phyloP scores from a whole-genome alignment of 2,329 filamentous ascomycete species.

The Cercospora nicotianae region DNA sequence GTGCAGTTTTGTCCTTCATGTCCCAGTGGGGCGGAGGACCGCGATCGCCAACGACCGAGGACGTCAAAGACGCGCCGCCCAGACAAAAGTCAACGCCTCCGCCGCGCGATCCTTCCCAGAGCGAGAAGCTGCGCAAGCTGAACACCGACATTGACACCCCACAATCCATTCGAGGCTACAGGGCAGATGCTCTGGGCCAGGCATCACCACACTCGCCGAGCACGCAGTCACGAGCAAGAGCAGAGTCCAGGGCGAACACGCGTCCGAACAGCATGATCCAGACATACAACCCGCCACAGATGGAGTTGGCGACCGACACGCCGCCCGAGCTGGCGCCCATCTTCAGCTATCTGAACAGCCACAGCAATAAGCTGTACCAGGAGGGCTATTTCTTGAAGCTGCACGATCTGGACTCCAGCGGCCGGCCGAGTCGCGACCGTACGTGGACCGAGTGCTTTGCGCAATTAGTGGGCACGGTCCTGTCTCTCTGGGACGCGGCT shows the following conservation, averaged over 20 bases:
- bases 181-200: conserved; percentile 40
- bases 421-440: conserved; percentile 78
- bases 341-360: conserved; percentile 90
- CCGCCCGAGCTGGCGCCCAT: conserved; percentile 92
- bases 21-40: conserved; percentile 65
- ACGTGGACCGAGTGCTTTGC: conserved; percentile 97
- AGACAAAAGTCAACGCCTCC: conserved; percentile 21
- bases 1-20: conserved; percentile 81
- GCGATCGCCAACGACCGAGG: conserved; percentile 35
- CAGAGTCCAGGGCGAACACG: conserved; percentile 55
- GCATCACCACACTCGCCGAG: conserved; percentile 40
- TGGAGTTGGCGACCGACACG: conserved; percentile 82
- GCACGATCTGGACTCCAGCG: conserved; percentile 90
- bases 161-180: conserved; percentile 31
- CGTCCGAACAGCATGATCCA: conserved; percentile 84
- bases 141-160: conserved; percentile 33
- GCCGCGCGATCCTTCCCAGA: conserved; percentile 19
- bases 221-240: conserved; percentile 44
- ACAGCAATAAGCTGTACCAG: conserved; percentile 94
- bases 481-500: conserved; percentile 93
- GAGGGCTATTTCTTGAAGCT: conserved; percentile 97
- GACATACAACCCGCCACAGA: conserved; percentile 78
- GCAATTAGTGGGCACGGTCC: conserved; percentile 88
- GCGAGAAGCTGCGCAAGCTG: conserved; percentile 24
- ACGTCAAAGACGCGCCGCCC: conserved; percentile 18